Conservation (phyloP, 2,329 filamentous ascomycete species). For the Orbilia blumenaviensis region DNA sequence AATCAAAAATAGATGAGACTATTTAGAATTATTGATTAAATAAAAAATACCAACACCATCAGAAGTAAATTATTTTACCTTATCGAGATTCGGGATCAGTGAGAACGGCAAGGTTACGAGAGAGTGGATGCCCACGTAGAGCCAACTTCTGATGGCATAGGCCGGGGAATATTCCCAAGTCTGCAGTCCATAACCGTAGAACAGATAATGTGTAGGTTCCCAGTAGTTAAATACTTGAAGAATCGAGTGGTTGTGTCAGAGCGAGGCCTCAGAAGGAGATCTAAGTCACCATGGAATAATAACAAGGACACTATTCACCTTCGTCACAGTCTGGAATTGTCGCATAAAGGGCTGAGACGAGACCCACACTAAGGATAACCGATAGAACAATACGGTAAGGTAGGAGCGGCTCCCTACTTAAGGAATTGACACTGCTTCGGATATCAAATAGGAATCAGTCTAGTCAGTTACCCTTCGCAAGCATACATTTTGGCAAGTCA, state of each 20-base stretch:
- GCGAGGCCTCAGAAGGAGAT: neutral
- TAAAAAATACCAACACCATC: neutral
- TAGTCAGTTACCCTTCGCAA: too few relatives aligned
- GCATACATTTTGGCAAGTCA: too few relatives aligned
- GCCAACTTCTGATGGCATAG: conserved; percentile 94
- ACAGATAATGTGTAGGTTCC: conserved; percentile 94
- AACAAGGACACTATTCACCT: conserved; percentile 56
- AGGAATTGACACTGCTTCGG: neutral
- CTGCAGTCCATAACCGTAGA: conserved; percentile 90
- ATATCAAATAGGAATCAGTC: neutral
- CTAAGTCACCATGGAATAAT: neutral
- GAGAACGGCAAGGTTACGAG: conserved; percentile 67
- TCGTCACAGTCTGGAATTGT: conserved; percentile 99
- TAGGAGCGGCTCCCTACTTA: conserved; percentile 56
- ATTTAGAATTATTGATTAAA: neutral
- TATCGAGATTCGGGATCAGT: conserved; percentile 51
- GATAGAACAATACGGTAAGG: conserved; percentile 75
- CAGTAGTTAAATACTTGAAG: conserved; percentile 89
- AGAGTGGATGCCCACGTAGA: conserved; percentile 84
- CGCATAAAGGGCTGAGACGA: conserved; percentile 79
- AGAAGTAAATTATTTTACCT: conserved; percentile 15
- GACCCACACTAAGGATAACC: conserved; percentile 60
- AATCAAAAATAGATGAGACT: conserved; percentile 77
- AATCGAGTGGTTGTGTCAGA: neutral
- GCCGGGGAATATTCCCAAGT: conserved; percentile 99